These are phyloP conservation scores for Bryum argenteum DNA, from an alignment of 225 moss, liverwort and hornwort species.

Conservation along the genomic window DNA sequence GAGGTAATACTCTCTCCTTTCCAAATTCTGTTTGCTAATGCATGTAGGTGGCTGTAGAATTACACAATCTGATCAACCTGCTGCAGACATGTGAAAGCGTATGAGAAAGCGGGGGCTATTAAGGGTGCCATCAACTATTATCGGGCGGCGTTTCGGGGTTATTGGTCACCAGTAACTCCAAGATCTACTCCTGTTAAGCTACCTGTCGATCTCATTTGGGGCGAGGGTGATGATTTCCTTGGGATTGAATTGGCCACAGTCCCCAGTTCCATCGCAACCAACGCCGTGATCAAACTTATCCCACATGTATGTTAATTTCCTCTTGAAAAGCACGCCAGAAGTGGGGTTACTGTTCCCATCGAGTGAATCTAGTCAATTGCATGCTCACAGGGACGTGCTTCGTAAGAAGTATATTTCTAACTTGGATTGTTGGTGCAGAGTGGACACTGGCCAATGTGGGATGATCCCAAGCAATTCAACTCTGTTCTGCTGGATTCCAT, in stretches of 20 bases:
- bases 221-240: conserved; percentile 62
- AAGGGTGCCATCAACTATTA: conserved; percentile 62
- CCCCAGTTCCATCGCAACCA: conserved; percentile 47
- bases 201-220: conserved; percentile 72
- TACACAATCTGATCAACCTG: conserved; percentile 16
- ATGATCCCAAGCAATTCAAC: conserved; percentile 50
- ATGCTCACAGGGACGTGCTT: neutral
- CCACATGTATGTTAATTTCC: conserved; percentile 42
- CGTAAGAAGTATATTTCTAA: neutral
- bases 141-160: conserved; percentile 59
- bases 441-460: conserved; percentile 78
- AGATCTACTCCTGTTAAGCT: conserved; percentile 29
- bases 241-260: conserved; percentile 55
- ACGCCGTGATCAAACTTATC: conserved; percentile 52
- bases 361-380: neutral
- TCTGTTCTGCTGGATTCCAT: conserved; percentile 36
- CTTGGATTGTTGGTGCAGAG: conserved; percentile 53
- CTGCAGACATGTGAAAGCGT: conserved; percentile 65
- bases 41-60: neutral
- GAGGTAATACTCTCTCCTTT: conserved; percentile 40
- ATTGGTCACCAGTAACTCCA: conserved; percentile 36
- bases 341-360: neutral
- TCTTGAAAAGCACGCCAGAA: neutral
- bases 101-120: conserved; percentile 43
- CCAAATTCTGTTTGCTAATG: conserved; percentile 3